Evolutionary conservation across 805 yeast species (phyloP), one percentile per base, ranked within the genome.

Genomic region (Suhomyces sp.): DNA sequence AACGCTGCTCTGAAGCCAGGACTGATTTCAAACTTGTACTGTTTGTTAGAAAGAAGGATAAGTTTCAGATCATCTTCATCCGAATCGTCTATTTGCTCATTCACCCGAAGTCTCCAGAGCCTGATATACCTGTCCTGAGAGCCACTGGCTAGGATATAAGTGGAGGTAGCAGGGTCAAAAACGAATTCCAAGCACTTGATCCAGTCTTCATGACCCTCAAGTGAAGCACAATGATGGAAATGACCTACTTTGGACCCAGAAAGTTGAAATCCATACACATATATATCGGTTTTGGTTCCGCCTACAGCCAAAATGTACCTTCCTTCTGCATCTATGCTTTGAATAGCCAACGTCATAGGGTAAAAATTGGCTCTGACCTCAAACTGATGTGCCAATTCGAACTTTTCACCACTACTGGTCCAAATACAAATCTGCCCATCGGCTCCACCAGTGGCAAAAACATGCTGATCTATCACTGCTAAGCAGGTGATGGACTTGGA

Each of bases 181-280:
- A 79, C 82, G 62, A 89, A 82, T 1, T 84, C 78, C 27, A 94
- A 69, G 12, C 89, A 78, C 63, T 87, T 87, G 47, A 94, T 81
- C 99, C 99, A 94, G 68, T 92, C 97, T 68, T 94, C 99, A 66
- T 94, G 99, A 4, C 99, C 99, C 24, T 84, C 78, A 31, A 94
- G 68, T 7, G 71, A 71, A 0, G 91, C 87, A 27, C 76, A 73
- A 49, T 71, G 72, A 7, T 60, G 48, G 41, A 77, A 69, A 10
- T 51, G 2, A 47, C 41, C 12, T 68, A 33, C 10, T 50, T 31
- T 5, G 53, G 1, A 12, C 12, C n/a, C 4, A 27, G 57, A 51
- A 0, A 21, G 47, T 1, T 65, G 4, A 54, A 84, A 79, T 0
- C 85, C 66, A 59, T 81, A 83, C 4, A 89, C 75, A 53, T 76